A percentile compares a stretch with the other conserved stretches of the same genome.
phyloP scores from a whole-genome alignment of 2,329 filamentous ascomycete genomes.

The Neodidymelliopsis sp. region DNA sequence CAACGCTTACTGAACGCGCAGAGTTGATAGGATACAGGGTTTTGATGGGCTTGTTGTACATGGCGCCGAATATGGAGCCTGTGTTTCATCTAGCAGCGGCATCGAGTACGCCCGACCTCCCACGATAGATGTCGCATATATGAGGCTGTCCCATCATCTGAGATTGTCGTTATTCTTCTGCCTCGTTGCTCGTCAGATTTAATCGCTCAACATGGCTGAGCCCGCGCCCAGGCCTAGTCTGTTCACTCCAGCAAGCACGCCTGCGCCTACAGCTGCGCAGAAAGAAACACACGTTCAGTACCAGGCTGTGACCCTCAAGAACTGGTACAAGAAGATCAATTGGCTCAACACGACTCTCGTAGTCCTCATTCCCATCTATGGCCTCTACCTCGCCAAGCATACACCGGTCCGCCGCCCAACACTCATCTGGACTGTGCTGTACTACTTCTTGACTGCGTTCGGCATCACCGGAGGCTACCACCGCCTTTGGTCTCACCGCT shows the following conservation, averaged over 20 bases:
- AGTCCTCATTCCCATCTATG: constrained; percentile 74
- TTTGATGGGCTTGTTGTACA: not conserved
- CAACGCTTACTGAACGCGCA: not conserved
- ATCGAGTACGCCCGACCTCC: not conserved
- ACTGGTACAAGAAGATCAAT: constrained; percentile 92
- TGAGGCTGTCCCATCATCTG: not conserved
- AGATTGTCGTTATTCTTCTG: not conserved
- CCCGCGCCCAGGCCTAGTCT: constrained; percentile 12
- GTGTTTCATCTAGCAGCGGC: not conserved
- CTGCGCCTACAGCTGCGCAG: constrained; percentile 6
- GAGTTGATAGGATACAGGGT: not conserved
- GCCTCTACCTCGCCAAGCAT: constrained; percentile 77
- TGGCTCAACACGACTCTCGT: constrained; percentile 89
- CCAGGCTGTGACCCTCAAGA: constrained; percentile 52
- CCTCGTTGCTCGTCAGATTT: too few relatives aligned
- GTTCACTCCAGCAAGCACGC: constrained; percentile 7
- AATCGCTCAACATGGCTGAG: constrained; percentile 9
- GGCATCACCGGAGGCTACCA: constrained; percentile 68
- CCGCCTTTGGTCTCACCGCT: constrained; percentile 71
- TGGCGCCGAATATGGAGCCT: constrained; percentile 2
- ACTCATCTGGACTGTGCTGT: constrained; percentile 73
- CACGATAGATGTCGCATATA: constrained; percentile 1
- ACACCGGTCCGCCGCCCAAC: constrained; percentile 76
- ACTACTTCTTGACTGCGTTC: constrained; percentile 83
- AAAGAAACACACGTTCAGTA: constrained; percentile 28